These are phyloP conservation scores for Neofusicoccum umdonicola DNA, from an alignment of 2,329 filamentous ascomycete species.

Conservation along the genomic window DNA sequence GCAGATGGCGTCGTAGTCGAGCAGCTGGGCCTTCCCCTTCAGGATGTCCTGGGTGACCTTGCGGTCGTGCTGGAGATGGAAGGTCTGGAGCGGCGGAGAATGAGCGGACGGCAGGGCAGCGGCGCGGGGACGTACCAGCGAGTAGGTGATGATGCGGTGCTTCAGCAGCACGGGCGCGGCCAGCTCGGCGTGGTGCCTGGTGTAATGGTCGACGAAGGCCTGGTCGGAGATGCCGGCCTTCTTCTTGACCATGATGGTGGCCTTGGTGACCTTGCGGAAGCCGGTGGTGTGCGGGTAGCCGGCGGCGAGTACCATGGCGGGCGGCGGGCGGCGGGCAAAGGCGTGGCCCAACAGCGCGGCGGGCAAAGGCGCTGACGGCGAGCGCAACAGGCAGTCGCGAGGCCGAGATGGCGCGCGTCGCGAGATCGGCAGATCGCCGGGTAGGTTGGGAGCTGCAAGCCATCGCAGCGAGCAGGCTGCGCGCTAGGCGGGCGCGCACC, in stretches of 20 bases:
- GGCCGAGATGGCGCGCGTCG: too few relatives aligned
- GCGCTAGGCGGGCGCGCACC: background rate
- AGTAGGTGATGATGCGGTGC: conserved; percentile 46
- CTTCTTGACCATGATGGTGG: conserved; percentile 47
- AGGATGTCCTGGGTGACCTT: conserved; percentile 47
- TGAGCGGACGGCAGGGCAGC: conserved; percentile 2
- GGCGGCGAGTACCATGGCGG: conserved; percentile 43
- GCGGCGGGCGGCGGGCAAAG: too few relatives aligned
- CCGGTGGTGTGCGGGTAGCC: conserved; percentile 45
- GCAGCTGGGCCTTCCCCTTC: conserved; percentile 43
- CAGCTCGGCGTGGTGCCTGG: conserved; percentile 43
- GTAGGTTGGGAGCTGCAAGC: background rate
- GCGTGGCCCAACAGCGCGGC: background rate
- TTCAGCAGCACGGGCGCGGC: conserved; percentile 44
- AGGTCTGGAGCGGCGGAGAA: conserved; percentile 33
- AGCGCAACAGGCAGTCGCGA: too few relatives aligned
- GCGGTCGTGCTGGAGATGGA: conserved; percentile 44
- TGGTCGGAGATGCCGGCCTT: conserved; percentile 45
- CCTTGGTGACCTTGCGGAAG: conserved; percentile 49
- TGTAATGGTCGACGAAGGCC: conserved; percentile 47
- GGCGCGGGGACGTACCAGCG: conserved; percentile 36
- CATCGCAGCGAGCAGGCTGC: background rate
- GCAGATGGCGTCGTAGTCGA: conserved; percentile 49
- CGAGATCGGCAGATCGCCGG: conserved; percentile 5
- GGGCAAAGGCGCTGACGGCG: background rate